Conservation (phyloP, 2,329 filamentous ascomycete species). For the Penicillium aurantiogriseum region DNA sequence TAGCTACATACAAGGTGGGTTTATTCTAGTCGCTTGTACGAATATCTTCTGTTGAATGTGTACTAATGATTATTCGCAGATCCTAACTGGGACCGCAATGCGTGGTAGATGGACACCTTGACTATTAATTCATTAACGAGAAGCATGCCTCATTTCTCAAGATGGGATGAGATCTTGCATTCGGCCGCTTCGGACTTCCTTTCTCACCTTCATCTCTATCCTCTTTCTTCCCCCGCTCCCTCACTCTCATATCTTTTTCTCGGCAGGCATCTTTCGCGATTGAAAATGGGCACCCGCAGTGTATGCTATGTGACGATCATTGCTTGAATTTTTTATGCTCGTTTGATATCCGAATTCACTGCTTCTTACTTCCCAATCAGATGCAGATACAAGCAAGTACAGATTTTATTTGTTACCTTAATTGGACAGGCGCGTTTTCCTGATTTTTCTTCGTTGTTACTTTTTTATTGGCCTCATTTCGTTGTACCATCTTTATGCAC, state of each 20-base stretch:
- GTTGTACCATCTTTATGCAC: neutral
- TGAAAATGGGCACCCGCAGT: constrained; percentile 10
- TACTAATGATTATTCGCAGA: constrained; percentile 34
- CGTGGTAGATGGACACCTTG: constrained; percentile 58
- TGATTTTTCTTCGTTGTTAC: neutral
- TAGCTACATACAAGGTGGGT: constrained; percentile 89
- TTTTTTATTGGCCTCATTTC: neutral
- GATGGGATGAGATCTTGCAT: neutral
- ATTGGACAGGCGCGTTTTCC: neutral
- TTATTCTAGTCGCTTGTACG: neutral
- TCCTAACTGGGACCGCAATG: constrained; percentile 78
- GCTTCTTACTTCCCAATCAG: neutral
- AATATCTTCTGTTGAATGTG: neutral
- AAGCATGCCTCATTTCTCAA: constrained; percentile 1
- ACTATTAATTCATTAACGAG: constrained; percentile 2
- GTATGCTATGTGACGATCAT: constrained; percentile 20
- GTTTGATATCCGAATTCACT: constrained; percentile 17
- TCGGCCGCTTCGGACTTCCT: neutral
- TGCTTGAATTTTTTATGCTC: constrained; percentile 5
- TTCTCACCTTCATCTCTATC: neutral
- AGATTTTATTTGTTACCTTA: neutral
- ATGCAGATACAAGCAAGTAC: neutral
- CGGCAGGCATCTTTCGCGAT: constrained; percentile 1
- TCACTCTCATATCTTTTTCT: constrained; percentile 9
- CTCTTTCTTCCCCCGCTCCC: neutral